A percentile compares a stretch with the other conserved stretches of the same genome.
Evolutionary conservation across 306 rosid species (phyloP).

Genomic region (Abrus pulchellus): DNA sequence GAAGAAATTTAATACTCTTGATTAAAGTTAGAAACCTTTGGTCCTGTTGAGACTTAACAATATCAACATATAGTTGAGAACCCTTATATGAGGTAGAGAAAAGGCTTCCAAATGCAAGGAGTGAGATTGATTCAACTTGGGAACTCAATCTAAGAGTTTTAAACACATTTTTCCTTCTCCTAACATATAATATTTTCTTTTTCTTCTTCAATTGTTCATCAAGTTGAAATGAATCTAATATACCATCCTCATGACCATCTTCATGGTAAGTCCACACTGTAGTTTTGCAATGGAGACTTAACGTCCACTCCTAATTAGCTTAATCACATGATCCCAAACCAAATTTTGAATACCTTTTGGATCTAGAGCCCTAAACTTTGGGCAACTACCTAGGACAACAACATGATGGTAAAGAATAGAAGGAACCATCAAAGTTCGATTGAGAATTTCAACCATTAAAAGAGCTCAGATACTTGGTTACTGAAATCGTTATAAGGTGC

Average conservation of each 20-base stretch:
- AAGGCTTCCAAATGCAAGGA: slow-evolving; percentile 94
- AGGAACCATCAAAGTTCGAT: slow-evolving; percentile 84
- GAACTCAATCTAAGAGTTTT: slow-evolving; percentile 81
- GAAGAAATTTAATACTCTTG: slow-evolving; percentile 65
- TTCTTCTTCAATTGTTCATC: slow-evolving; percentile 77
- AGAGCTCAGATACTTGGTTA: slow-evolving; percentile 88
- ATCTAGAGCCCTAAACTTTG: slow-evolving; percentile 73
- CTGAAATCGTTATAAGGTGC: slow-evolving; percentile 94
- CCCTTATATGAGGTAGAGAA: slow-evolving; percentile 82
- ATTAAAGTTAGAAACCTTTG: slow-evolving; percentile 64
- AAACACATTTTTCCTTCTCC: slow-evolving; percentile 68
- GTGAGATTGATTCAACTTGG: slow-evolving; percentile 66
- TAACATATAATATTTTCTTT: slow-evolving; percentile 73
- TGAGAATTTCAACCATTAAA: slow-evolving; percentile 71
- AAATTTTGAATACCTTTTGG: slow-evolving; percentile 63
- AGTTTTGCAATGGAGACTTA: slow-evolving; percentile 81
- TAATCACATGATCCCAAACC: slow-evolving; percentile 86
- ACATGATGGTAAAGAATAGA: slow-evolving; percentile 91
- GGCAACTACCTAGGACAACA: slow-evolving; percentile 87
- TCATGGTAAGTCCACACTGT: slow-evolving; percentile 86
- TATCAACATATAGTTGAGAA: slow-evolving; percentile 72
- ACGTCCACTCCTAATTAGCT: slow-evolving; percentile 70
- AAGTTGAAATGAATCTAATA: slow-evolving; percentile 83
- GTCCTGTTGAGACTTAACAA: slow-evolving; percentile 52
- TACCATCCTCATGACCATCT: slow-evolving; percentile 68